Base-by-base conservation (phyloP, 2,329 filamentous ascomycete genomes). In the Fusarium sp. region DNA sequence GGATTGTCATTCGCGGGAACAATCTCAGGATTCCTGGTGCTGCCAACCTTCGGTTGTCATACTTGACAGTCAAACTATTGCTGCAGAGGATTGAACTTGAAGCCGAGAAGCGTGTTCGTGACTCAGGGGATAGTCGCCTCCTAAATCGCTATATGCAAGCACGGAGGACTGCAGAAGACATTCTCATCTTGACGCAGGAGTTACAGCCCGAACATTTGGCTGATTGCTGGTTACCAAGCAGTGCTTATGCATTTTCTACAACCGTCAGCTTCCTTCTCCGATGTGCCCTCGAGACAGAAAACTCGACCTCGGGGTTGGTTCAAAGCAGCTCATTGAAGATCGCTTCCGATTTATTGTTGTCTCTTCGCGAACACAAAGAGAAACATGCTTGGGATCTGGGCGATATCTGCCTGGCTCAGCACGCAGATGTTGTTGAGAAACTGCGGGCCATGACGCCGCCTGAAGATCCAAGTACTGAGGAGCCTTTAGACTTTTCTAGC, bases 191-290 rank as follows among this genome's bases (percentile, higher is more conserved):
- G 5, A 79, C 84, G 0, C 84, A 85, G 46, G 85, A 86, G 48
- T 74, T 88, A 1, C 76, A 80, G 7, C 78, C 80, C 7, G 57
- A 78, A 2, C 83, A 86, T 18, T 76, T 87, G 0, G 77, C 79
- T 5, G 86, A 84, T 50, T 88, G 86, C 62, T 88, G 85, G 85
- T 77, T 87, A 4, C 81, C 86, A 0, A 79, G 84, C 6, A 80
- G 81, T 40, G 81, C 85, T 1, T 87, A 86, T 59, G 79, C 82
- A 2, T 81, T 86, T n/a, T 81, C 85, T 0, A 83, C 84, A 3
- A 84, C 86, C 0, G 82, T 84, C 17, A 86, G 83, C 42, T 87
- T 87, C 41, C 75, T 88, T 32, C 75, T 88, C 12, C 81, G 86
- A 4, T 85, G 83, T 60, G 85, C 83, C 0, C 74, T 88, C 4